Base-by-base conservation (phyloP, 208 protist genomes). In the Acanthamoeba culbertsoni region DNA sequence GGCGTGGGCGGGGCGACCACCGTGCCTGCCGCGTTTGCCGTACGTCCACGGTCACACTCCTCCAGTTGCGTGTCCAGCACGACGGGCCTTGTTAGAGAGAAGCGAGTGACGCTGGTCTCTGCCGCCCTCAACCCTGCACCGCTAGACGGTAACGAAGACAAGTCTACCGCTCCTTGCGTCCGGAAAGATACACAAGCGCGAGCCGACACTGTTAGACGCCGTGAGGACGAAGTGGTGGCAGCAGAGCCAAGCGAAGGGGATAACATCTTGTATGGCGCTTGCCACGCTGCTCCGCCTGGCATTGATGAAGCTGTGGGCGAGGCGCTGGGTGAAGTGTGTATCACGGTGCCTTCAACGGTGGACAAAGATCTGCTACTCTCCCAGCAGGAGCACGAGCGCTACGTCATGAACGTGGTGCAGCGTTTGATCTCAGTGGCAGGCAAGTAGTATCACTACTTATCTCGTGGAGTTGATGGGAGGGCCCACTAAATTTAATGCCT, bases 361-460 rank as follows among this genome's bases (percentile, higher is more conserved):
- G 75, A 86, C 48, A 86, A 86, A 31, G 75, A 86, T 28, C 42
- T 62, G 40, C 14, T 59, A 7, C 48, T 86, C 45, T 62, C 75
- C 48, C 42, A 86, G 75, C 26, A 46, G n/a, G 75, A 86, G 75
- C 75, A 86, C 75, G 75, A 86, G 42, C 42, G 48, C 45, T 86
- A 86, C 48, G 75, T 86, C 45, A 86, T 86, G 75, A 59, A 86
- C 42, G 75, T 86, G 10, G 48, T 86, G 26, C 42, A 86, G 75
- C 75, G 75, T 43, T 31, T 86, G n/a, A 86, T 75, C 63, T 35
- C 63, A n/a, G 37, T 75, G 31, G 28, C 63, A 42, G 63, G 63
- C 23, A 71, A 6, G 18, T 23, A 57, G 48, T 55, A 55, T 23
- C 14, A 12, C 51, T 57, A 23, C 51, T 23, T 23, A 57, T 1